These are phyloP conservation scores for Poronia punctata DNA, from an alignment of 495 filamentous ascomycete species.

Conservation along the genomic window DNA sequence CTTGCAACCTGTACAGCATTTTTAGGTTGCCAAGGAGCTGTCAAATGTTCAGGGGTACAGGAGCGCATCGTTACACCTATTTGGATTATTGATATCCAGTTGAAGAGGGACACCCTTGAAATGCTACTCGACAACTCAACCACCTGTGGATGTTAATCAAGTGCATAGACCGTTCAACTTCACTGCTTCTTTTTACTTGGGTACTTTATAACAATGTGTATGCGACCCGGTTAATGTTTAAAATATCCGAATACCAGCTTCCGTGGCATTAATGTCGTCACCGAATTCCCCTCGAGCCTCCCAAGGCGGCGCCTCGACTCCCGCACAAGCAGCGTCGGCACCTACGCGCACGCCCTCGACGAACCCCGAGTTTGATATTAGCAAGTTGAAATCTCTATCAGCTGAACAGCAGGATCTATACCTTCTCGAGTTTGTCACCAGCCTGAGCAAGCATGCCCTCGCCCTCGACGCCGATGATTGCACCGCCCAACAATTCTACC, in stretches of 20 bases:
- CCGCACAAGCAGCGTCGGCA: slow-evolving; percentile 13
- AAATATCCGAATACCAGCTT: not conserved
- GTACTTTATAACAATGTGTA: not conserved
- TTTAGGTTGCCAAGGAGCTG: too few relatives aligned
- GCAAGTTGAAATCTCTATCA: slow-evolving; percentile 81
- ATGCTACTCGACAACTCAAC: too few relatives aligned
- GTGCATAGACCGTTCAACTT: too few relatives aligned
- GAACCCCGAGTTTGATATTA: slow-evolving; percentile 69
- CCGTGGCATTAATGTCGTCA: slow-evolving; percentile 9
- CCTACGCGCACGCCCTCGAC: slow-evolving; percentile 27
- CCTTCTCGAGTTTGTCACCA: slow-evolving; percentile 80
- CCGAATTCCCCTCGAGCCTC: slow-evolving; percentile 16
- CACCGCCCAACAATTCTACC: slow-evolving; percentile 75
- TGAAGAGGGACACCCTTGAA: too few relatives aligned
- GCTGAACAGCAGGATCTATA: slow-evolving; percentile 95
- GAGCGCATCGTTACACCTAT: too few relatives aligned
- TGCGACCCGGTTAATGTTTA: not conserved
- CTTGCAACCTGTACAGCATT: too few relatives aligned
- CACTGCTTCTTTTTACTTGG: not conserved
- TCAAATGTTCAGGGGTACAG: too few relatives aligned
- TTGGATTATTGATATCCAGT: too few relatives aligned
- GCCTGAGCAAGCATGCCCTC: slow-evolving; percentile 74
- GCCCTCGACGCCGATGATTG: slow-evolving; percentile 66
- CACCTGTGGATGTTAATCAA: too few relatives aligned
- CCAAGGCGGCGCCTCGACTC: slow-evolving; percentile 16